Conservation (phyloP, 352 stramenopile genomes). For the Blastocystis sp. region DNA sequence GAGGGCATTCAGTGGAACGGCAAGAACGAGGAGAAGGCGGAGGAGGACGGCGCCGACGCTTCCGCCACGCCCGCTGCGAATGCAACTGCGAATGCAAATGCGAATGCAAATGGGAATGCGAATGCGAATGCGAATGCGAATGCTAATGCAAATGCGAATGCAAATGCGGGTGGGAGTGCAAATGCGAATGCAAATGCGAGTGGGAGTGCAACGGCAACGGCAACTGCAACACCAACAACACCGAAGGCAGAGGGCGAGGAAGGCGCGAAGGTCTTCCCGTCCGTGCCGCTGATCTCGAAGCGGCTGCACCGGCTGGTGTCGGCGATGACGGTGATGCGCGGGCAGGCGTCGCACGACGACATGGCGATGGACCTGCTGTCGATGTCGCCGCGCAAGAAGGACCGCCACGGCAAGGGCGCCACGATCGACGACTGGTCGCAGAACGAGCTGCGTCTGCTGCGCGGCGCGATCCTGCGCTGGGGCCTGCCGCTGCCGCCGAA, state of each 20-base stretch:
- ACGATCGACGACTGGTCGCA: conserved; percentile 53
- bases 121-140: neutral
- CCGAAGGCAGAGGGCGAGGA: too few species aligned
- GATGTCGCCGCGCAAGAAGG: conserved; percentile 12
- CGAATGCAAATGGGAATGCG: too few species aligned
- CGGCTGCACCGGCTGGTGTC: conserved; percentile 29
- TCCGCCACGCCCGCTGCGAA: neutral
- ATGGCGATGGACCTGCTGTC: neutral
- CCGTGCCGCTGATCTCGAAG: conserved; percentile 20
- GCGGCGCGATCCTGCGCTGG: conserved; percentile 44
- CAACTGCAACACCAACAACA: too few species aligned
- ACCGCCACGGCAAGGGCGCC: neutral
- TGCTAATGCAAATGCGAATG: conserved; percentile 10
- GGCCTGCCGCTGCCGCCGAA: conserved; percentile 37
- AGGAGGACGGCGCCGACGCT: neutral
- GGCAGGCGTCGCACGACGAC: neutral
- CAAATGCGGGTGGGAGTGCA: too few species aligned
- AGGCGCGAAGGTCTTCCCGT: too few species aligned
- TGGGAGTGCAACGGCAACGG: neutral
- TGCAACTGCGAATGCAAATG: neutral
- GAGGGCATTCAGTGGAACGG: conserved; percentile 29
- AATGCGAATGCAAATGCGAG: too few species aligned
- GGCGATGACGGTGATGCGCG: conserved; percentile 14
- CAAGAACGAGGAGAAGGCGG: neutral
- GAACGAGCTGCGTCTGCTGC: conserved; percentile 18